phyloP scores from a whole-genome alignment of 1,284 basidiomycete genomes.

The Sporisorium scitamineum region DNA sequence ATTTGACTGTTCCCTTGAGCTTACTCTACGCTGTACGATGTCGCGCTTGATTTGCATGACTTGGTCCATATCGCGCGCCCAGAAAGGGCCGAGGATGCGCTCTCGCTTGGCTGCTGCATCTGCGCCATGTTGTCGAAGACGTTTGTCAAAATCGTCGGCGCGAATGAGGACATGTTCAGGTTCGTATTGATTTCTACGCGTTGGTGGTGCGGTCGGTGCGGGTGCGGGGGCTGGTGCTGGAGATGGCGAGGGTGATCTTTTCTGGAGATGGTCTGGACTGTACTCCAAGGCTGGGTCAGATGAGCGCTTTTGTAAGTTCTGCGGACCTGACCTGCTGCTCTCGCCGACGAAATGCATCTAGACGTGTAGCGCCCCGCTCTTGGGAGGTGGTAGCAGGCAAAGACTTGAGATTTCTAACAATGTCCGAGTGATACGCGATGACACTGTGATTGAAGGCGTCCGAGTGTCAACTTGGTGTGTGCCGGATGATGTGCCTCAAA shows the following conservation, averaged over 20 bases:
- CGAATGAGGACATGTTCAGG: conserved; percentile 34
- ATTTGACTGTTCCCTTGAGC: conserved; percentile 4
- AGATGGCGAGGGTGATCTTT: conserved; percentile 22
- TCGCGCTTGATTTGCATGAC: conserved; percentile 39
- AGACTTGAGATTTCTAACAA: no score
- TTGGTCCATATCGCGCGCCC: conserved; percentile 42
- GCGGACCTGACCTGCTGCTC: conserved; percentile 37
- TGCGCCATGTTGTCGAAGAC: conserved; percentile 9
- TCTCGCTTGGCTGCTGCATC: conserved; percentile 16
- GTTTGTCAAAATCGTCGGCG: conserved; percentile 23
- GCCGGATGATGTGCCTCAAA: no score
- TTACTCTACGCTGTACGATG: conserved; percentile 6
- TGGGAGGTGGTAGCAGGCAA: no score
- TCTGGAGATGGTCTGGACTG: neutral
- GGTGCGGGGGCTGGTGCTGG: conserved; percentile 38
- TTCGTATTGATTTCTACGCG: conserved; percentile 26
- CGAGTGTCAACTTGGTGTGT: no score
- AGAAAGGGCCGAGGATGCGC: conserved; percentile 49
- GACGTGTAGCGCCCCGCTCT: neutral
- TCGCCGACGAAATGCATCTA: conserved; percentile 40
- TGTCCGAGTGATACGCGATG: no score
- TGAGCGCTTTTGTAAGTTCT: conserved; percentile 12
- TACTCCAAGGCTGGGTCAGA: neutral
- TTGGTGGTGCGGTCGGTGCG: conserved; percentile 40
- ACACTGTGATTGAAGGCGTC: no score